Evolutionary conservation across 2,329 filamentous ascomycete genomes (phyloP).

Genomic region (Podosphaera aphanis): DNA sequence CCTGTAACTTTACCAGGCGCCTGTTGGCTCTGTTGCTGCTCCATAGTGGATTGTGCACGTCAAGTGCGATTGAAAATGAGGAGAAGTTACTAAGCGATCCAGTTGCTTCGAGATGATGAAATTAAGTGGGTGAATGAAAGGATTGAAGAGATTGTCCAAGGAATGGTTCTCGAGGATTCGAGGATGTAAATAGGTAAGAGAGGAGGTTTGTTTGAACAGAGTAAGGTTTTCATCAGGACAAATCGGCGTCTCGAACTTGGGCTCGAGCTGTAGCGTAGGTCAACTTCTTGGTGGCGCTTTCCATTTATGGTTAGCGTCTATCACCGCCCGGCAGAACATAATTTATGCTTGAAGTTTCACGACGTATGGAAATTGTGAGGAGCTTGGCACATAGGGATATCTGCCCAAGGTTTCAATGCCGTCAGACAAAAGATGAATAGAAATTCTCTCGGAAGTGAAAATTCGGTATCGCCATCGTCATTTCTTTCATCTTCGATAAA

Average conservation of each 20-base stretch:
- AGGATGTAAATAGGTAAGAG: conserved; percentile 9
- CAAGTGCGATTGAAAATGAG: conserved; percentile 20
- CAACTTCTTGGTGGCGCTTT: background rate
- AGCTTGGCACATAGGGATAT: too few relatives aligned
- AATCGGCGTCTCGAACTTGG: background rate
- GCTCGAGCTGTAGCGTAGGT: background rate
- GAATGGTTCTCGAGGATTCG: conserved; percentile 17
- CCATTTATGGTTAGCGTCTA: background rate
- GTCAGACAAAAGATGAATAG: background rate
- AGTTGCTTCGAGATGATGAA: conserved; percentile 12
- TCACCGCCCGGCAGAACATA: conserved; percentile 1
- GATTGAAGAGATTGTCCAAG: conserved; percentile 5
- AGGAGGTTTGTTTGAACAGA: conserved; percentile 7
- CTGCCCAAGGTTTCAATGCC: background rate
- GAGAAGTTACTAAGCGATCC: conserved; percentile 9
- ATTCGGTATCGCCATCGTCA: background rate
- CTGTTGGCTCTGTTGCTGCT: conserved; percentile 31
- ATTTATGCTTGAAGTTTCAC: background rate
- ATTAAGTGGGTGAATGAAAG: conserved; percentile 6
- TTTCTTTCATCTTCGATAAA: background rate
- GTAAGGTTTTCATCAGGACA: background rate
- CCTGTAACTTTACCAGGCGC: conserved; percentile 37
- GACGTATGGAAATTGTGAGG: too few relatives aligned
- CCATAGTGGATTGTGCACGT: conserved; percentile 24
- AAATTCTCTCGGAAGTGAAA: background rate